phyloP scores from a whole-genome alignment of 169 alveolate genomes.

The Eimeria brunetti region DNA sequence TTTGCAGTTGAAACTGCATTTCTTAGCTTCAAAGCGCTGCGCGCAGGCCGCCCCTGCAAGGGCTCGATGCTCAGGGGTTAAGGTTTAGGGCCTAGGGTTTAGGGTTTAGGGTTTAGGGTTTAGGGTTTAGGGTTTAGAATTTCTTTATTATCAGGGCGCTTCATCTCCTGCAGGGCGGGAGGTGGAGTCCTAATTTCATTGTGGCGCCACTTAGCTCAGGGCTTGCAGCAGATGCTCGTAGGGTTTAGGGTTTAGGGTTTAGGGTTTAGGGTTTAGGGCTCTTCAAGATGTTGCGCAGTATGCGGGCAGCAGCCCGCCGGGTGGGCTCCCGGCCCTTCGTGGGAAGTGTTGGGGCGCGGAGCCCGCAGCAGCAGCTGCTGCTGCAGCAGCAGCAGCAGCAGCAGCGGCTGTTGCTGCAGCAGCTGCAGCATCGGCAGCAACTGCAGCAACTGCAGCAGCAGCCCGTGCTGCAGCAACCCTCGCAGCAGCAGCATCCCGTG shows the following conservation, averaged over 20 bases:
- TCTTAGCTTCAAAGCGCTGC: no score
- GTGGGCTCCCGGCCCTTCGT: no score
- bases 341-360: neutral
- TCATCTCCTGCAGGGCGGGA: no score
- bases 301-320: slow-evolving; percentile 17
- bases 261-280: slow-evolving; percentile 51
- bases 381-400: slow-evolving; percentile 39
- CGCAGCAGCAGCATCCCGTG: neutral
- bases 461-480: neutral
- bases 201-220: no score
- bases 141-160: no score
- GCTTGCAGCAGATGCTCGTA: neutral
- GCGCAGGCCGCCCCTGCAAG: no score
- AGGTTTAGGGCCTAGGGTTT: slow-evolving; percentile 43
- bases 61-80: no score
- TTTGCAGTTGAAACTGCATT: no score
- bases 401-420: neutral
- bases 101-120: slow-evolving; percentile 4
- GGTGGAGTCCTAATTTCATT: no score
- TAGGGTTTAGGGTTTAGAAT: neutral
- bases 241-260: slow-evolving; percentile 57
- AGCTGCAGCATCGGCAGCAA: neutral
- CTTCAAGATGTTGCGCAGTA: neutral
- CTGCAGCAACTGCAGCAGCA: no score
- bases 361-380: neutral